Conservation (phyloP, 177 flowering plant species). For the Vitis hybrid region DNA sequence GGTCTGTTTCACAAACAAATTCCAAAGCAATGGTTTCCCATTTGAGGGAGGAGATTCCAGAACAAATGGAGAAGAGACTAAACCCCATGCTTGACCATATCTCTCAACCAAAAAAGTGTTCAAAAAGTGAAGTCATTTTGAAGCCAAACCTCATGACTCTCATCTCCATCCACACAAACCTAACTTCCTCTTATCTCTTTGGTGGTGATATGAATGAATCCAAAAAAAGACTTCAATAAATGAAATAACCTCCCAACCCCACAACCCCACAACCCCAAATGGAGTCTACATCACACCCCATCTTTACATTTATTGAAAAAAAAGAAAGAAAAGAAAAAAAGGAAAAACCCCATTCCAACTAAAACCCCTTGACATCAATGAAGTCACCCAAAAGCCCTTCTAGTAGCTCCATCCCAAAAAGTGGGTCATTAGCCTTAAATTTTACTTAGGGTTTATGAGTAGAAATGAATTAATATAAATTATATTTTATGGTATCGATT, state of each 20-base stretch:
- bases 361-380: neutral
- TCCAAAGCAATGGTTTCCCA: too few relatives aligned
- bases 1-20: too few relatives aligned
- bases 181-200: too few relatives aligned
- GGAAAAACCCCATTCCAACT: conserved; percentile 2
- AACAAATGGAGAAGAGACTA: too few relatives aligned
- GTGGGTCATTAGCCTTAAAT: too few relatives aligned
- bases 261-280: neutral
- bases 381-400: neutral
- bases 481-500: too few relatives aligned
- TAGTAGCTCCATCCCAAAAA: too few relatives aligned
- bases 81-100: neutral
- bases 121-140: neutral
- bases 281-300: conserved; percentile 1
- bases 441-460: too few relatives aligned
- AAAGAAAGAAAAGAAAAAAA: neutral
- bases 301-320: neutral
- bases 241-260: neutral
- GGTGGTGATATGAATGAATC: too few relatives aligned
- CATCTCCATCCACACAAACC: too few relatives aligned
- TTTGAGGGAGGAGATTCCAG: too few relatives aligned
- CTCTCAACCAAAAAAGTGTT: neutral
- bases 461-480: too few relatives aligned
- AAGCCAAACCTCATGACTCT: neutral
- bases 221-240: neutral